phyloP scores from a whole-genome alignment of 1,284 basidiomycete species.

The Dichomitus squalens region DNA sequence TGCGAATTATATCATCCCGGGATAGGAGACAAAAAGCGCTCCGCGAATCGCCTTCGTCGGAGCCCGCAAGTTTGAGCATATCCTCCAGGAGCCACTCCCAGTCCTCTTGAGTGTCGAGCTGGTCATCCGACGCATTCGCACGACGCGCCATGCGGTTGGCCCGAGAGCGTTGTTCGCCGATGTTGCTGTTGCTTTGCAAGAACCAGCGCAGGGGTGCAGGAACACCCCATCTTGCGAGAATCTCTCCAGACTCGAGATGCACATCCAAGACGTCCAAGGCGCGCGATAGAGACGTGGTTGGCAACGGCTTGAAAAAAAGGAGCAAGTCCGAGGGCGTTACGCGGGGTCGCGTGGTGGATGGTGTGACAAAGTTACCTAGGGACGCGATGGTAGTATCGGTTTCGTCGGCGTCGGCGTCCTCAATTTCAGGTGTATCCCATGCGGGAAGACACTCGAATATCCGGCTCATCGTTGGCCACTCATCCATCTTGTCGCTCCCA shows the following conservation, averaged over 20 bases:
- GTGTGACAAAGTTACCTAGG: slow-evolving; percentile 77
- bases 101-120: slow-evolving; percentile 64
- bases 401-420: slow-evolving; percentile 68
- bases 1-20: slow-evolving; percentile 69
- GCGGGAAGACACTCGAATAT: slow-evolving; percentile 95
- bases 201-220: slow-evolving; percentile 84
- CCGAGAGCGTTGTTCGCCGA: slow-evolving; percentile 76
- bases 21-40: slow-evolving; percentile 82
- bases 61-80: slow-evolving; percentile 81
- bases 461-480: slow-evolving; percentile 83
- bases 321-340: slow-evolving; percentile 73
- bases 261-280: slow-evolving; percentile 90
- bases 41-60: slow-evolving; percentile 59
- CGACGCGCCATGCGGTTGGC: slow-evolving; percentile 86
- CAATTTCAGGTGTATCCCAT: slow-evolving; percentile 68
- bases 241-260: slow-evolving; percentile 92
- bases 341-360: slow-evolving; percentile 62
- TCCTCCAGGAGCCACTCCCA: slow-evolving; percentile 89
- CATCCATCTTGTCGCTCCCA: slow-evolving; percentile 68
- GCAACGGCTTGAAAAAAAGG: slow-evolving; percentile 81
- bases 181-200: slow-evolving; percentile 72
- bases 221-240: slow-evolving; percentile 84
- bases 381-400: slow-evolving; percentile 80
- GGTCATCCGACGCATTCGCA: slow-evolving; percentile 57
- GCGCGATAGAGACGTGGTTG: slow-evolving; percentile 71